Evolutionary conservation across 2,329 filamentous ascomycete species (phyloP), one percentile per base, ranked within the genome.

Genomic region (Tolypocladium pustulatum): DNA sequence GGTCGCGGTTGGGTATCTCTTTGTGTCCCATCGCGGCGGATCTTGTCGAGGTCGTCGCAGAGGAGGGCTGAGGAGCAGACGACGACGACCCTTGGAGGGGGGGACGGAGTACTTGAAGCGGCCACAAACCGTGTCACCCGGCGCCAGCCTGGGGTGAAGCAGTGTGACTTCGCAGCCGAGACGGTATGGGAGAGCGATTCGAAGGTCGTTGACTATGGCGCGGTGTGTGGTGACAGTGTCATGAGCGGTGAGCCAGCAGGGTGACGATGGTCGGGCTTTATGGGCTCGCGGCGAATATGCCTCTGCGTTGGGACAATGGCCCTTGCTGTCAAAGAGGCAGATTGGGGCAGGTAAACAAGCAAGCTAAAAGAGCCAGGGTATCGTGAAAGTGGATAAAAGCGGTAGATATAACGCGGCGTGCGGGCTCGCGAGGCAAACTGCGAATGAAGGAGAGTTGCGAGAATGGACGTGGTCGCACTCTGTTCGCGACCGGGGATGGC

Each of bases 1-100:
- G 83, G 58, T 82, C 77, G 58, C 78, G 76, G 63, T 82, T 81
- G 57, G 86, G 82, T 46, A 85, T 73, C 62, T 66, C 64, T 60
- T 64, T 72, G 73, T 58, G 58, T 54, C 63, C 65, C 60, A 68
- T 68, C 60, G 62, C 67, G 56, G 57, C 63, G 25, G 34, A 1
- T 55, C 37, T n/a, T 4, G 53, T 53, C 20, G 20, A 36, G 17
- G 49, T 22, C 46, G 46, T 32, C 20, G 49, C 15, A 15, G 49
- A 34, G 13, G 25, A 34, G 38, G 27, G 2, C 34, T n/a, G 37
- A 15, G 36, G 25, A n/a, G 2, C 10, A 34, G 27, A 4, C 3
- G 49, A 34, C 46, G 27, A 51, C 49, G 49, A 34, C 46, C 46
- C 46, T 20, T 10, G 5, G 4, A 13, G 4, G 20, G 49, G 30